Evolutionary conservation across 768 basidiomycete species (phyloP), one percentile per base, ranked within the genome.

Genomic region (Lentinula guzmanii): DNA sequence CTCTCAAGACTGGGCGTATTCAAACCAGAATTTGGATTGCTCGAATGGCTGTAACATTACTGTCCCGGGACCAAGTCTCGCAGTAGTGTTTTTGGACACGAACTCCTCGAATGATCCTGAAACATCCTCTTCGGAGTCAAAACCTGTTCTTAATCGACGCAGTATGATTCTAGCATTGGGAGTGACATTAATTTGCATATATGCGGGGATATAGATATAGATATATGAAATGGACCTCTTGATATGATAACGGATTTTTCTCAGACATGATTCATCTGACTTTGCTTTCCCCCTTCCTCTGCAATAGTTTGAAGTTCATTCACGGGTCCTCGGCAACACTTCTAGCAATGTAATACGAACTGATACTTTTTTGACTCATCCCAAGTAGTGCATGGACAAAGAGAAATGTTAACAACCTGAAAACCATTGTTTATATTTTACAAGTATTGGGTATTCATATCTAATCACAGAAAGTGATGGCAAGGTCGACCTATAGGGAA

Each of bases 41-140:
- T 65, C 71, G 1, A 71, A 70, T 33, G 81, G 81, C 2, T 83
- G 83, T 66, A 72, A 75, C 0, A 69, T 83, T 42, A 70, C 72
- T 46, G 79, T 83, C 1, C 82, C 80, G 16, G 77, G 76, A 11
- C 78, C 82, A 11, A 79, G 77, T n/a, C 63, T 82, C 55, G 77
- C 82, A 0, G 74, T 84, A 18, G 76, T 84, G 18, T 80, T 81
- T 65, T 60, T 63, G 63, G 66, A 24, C 51, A 46, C 41, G 15
- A 18, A 28, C 33, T 50, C 60, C 18, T 24, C n/a, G 37, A 42
- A 31, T 21, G 15, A 8, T 48, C n/a, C 46, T 24, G 18, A 48
- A 5, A 18, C 24, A 24, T 48, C 46, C 11, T 18, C 46, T 10
- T 48, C 46, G 1, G 46, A 24, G 2, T 2, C 46, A 3, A 18